Conservation (phyloP, 2,329 filamentous ascomycete genomes). For the Cercospora sp. region DNA sequence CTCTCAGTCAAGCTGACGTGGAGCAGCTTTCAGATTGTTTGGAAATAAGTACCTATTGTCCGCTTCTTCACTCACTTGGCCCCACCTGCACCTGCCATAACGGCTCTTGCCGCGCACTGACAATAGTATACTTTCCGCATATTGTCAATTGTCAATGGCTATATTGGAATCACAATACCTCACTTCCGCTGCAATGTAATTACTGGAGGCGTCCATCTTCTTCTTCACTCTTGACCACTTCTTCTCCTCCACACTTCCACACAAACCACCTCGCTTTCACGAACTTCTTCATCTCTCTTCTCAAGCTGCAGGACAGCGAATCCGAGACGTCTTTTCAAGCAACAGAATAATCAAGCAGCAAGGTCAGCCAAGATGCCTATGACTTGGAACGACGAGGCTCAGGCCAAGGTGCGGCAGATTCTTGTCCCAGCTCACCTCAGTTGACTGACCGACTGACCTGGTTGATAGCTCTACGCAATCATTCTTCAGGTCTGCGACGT, state of each 20-base stretch:
- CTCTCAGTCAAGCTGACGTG: too few species aligned
- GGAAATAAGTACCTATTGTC: too few species aligned
- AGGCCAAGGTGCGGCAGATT: too few species aligned
- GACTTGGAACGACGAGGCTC: slow-evolving; percentile 34
- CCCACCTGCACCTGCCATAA: not conserved
- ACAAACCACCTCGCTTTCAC: not conserved
- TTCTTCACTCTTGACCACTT: not conserved
- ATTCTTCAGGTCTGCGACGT: slow-evolving; percentile 36
- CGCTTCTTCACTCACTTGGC: not conserved
- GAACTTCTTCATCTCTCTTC: not conserved
- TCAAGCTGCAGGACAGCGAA: not conserved
- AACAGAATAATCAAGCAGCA: too few species aligned
- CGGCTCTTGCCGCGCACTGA: not conserved
- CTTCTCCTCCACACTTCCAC: not conserved
- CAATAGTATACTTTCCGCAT: not conserved
- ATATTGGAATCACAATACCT: not conserved
- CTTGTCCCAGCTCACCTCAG: too few species aligned
- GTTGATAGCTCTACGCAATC: slow-evolving; percentile 31
- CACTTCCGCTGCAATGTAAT: not conserved
- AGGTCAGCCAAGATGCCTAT: slow-evolving; percentile 40
- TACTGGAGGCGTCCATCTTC: not conserved
- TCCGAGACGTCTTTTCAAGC: too few species aligned
- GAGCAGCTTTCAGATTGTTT: too few species aligned
- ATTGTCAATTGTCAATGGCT: not conserved
- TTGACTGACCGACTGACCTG: not conserved